These are phyloP conservation scores for Apiosordaria backusii DNA, from an alignment of 495 filamentous ascomycete genomes.

Conservation along the genomic window DNA sequence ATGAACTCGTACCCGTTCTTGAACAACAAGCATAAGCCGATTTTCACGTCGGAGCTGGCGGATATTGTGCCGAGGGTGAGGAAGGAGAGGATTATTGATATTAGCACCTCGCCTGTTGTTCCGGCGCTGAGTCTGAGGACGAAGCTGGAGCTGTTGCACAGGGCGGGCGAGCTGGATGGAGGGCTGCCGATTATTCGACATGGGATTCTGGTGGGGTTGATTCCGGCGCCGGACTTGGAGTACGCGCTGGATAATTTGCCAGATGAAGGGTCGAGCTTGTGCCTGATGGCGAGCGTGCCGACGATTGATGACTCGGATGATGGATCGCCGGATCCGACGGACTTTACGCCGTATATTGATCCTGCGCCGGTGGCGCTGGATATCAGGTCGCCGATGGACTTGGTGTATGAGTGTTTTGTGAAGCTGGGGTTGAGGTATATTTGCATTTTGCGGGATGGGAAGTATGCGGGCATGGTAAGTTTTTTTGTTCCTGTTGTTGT, in stretches of 20 bases:
- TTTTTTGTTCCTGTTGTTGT: neutral
- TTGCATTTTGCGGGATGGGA: conserved; percentile 79
- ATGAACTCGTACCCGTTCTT: conserved; percentile 97
- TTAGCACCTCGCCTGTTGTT: conserved; percentile 72
- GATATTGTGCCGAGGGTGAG: conserved; percentile 79
- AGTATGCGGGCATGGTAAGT: conserved; percentile 81
- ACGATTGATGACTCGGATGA: conserved; percentile 57
- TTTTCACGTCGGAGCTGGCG: conserved; percentile 78
- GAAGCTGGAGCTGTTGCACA: conserved; percentile 77
- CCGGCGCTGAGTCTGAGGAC: conserved; percentile 67
- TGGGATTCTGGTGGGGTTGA: conserved; percentile 79
- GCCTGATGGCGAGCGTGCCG: conserved; percentile 71
- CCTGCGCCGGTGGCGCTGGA: conserved; percentile 86
- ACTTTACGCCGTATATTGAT: conserved; percentile 91
- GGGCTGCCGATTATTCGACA: conserved; percentile 83
- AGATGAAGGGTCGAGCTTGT: conserved; percentile 66
- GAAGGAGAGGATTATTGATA: conserved; percentile 78
- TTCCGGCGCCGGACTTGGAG: conserved; percentile 91
- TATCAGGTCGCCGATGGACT: conserved; percentile 84
- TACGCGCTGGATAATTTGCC: conserved; percentile 82
- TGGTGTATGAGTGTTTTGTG: conserved; percentile 95
- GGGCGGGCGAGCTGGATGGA: conserved; percentile 85
- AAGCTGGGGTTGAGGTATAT: conserved; percentile 92
- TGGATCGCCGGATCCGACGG: conserved; percentile 61
- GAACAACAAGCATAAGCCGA: conserved; percentile 86